Base-by-base conservation (phyloP, 345 rosid genomes). In the Boechera retrofracta region DNA sequence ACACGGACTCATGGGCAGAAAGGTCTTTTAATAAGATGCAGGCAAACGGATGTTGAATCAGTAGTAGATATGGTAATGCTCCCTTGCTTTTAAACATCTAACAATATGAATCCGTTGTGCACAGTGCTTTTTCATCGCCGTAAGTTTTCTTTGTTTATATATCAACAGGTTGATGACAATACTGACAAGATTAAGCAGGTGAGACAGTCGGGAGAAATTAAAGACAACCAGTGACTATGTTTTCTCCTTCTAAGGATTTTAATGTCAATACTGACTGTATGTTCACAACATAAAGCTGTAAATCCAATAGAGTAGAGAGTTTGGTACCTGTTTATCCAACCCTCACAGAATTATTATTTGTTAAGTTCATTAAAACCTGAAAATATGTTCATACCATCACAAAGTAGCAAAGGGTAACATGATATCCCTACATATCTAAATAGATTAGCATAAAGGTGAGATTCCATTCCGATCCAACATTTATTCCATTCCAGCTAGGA, bases 281-380 rank as follows among this genome's bases (percentile, higher is more conserved):
- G 41, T 7, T 36, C 42, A 2, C 71, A 16, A 21, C 24, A 21
- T 9, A 31, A 39, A 38, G 61, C 38, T 53, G 21, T 52, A 63
- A 53, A 33, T 10, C 1, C 45, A 65, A 32, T 53, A 74, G 21
- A 47, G 24, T 11, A 61, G 16, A 15, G 59, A 15, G 31, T 35
- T 49, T 60, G 8, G 64, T 71, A 92, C 99, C 97, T 94, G 92
- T 94, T 94, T 48, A 58, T 94, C 98, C 71, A 94, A 80, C 41
- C 92, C 98, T 74, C 91, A 82, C 74, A 57, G 95, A 84, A 57
- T 94, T 92, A 61, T 90, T 98, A 83, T 94, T 94, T 16, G 98
- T 92, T 74, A 92, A 80, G 82, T 94, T 94, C 92, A 94, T 92
- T 68, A 94, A 82, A 64, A 92, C 98, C 98, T 94, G 90, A 64